Evolutionary conservation across 352 stramenopile species (phyloP), one percentile per base, ranked within the genome.

Genomic region (Phytophthora fragariaefolia): DNA sequence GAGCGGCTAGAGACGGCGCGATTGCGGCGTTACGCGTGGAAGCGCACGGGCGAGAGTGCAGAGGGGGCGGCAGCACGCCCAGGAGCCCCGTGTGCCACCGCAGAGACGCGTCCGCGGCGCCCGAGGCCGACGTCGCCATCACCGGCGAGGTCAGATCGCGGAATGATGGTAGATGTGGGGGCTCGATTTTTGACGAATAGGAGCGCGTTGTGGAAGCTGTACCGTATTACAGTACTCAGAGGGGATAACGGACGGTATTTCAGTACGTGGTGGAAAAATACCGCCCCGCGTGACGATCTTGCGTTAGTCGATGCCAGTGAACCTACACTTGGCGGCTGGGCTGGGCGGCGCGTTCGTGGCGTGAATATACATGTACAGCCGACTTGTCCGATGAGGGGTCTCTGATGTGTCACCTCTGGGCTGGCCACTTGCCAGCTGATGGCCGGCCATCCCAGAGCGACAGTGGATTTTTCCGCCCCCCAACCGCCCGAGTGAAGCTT

Each of bases 91-190:
- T 26, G 36, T 20, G 30, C 6, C 32, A 23, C 28, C 40, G 57
- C 38, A 57, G 7, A 65, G 47, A 51, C 26, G 48, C 55, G 48
- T 65, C 36, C n/a, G 30, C 27, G 34, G 7, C 23, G 22, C 34
- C 45, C 22, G 58, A 69, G 10, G 69, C 70, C 34, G 71, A 79
- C 58, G 72, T 79, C 46, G 68, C 68, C 53, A 79, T 76, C 49
- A 73, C 42, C 40, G 28, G 54, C 58, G n/a, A 71, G 66, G n/a
- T 12, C 38, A 22, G 8, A 18, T 50, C 28, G 36, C 18, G 40
- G 67, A 71, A 74, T 74, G 62, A 69, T 71, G 38, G 61, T 74
- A 36, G 24, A 17, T 42, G 48, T 2, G 18, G 9, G 4, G 22
- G 4, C 10, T 20, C 6, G 36, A 57, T 22, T 65, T 58, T 65